These are phyloP conservation scores for Aspergillus tanneri DNA, from an alignment of 2,329 filamentous ascomycete species.

Conservation along the genomic window DNA sequence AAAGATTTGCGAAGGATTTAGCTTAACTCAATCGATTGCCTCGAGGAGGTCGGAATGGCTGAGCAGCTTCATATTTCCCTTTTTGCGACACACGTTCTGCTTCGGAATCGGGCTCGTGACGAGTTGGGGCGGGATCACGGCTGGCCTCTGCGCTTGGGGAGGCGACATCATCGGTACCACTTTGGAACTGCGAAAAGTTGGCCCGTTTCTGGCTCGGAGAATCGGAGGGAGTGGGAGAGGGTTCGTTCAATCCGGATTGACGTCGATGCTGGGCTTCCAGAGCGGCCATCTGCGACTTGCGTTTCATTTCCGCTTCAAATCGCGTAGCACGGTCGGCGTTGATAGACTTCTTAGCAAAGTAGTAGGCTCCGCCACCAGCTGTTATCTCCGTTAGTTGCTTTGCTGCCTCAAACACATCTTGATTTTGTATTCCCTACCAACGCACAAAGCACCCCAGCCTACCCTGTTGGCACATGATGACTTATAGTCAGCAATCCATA, in stretches of 20 bases:
- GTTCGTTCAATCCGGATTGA: slow-evolving; percentile 23
- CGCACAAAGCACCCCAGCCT: slow-evolving; percentile 86
- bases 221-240: slow-evolving; percentile 22
- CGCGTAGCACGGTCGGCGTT: slow-evolving; percentile 80
- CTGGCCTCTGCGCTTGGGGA: slow-evolving; percentile 72
- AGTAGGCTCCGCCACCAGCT: slow-evolving; percentile 91
- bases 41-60: slow-evolving; percentile 73
- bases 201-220: slow-evolving; percentile 38
- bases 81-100: slow-evolving; percentile 67
- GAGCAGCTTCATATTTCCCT: slow-evolving; percentile 82
- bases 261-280: slow-evolving; percentile 38
- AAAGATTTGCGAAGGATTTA: too few relatives aligned
- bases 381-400: too few relatives aligned
- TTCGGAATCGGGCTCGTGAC: slow-evolving; percentile 73
- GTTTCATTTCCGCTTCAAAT: slow-evolving; percentile 68
- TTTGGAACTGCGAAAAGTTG: slow-evolving; percentile 29
- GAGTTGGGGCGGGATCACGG: slow-evolving; percentile 79
- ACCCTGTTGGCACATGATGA: slow-evolving; percentile 61
- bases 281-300: slow-evolving; percentile 41
- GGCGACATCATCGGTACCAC: slow-evolving; percentile 49
- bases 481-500: slow-evolving; percentile 10
- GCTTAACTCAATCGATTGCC: slow-evolving; percentile 87
- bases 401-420: too few relatives aligned
- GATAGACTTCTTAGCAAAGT: slow-evolving; percentile 92
- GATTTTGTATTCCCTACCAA: slow-evolving; percentile 60